phyloP scores from a whole-genome alignment of 352 stramenopile genomes.

The Thraustochytrium sp. region DNA sequence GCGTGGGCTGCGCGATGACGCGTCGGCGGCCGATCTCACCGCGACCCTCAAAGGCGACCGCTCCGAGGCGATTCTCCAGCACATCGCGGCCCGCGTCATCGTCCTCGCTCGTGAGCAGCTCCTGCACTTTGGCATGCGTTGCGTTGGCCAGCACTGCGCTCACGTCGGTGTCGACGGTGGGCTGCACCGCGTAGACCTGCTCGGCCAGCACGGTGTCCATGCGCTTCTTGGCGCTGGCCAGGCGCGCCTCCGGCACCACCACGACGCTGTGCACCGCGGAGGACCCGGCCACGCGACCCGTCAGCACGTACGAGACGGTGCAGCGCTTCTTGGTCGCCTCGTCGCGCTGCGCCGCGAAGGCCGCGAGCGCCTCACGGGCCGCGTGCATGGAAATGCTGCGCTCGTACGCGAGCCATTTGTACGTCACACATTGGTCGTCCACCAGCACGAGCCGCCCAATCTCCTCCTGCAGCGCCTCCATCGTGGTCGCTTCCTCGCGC shows the following conservation, averaged over 20 bases:
- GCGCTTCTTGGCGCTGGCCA: neutral
- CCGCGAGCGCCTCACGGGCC: neutral
- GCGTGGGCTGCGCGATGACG: neutral
- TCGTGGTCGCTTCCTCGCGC: no score
- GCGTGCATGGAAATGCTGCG: neutral
- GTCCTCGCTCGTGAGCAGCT: neutral
- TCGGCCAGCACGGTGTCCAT: neutral
- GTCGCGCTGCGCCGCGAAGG: neutral
- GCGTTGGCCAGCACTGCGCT: neutral
- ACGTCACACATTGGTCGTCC: conserved; percentile 16
- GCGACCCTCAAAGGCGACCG: neutral
- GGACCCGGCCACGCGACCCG: neutral
- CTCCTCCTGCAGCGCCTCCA: neutral
- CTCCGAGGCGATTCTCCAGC: conserved; percentile 7
- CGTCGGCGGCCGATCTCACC: neutral
- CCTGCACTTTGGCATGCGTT: neutral
- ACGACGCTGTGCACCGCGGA: neutral
- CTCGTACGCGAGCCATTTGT: conserved; percentile 39
- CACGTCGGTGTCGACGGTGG: neutral
- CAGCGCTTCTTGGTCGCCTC: neutral
- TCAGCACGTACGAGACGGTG: neutral
- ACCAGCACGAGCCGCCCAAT: conserved; percentile 17
- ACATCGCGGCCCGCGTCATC: neutral
- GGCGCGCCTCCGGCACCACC: neutral
- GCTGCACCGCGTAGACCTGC: conserved; percentile 20